Conservation (phyloP, 1,284 basidiomycete species). For the Moesziomyces sp. region DNA sequence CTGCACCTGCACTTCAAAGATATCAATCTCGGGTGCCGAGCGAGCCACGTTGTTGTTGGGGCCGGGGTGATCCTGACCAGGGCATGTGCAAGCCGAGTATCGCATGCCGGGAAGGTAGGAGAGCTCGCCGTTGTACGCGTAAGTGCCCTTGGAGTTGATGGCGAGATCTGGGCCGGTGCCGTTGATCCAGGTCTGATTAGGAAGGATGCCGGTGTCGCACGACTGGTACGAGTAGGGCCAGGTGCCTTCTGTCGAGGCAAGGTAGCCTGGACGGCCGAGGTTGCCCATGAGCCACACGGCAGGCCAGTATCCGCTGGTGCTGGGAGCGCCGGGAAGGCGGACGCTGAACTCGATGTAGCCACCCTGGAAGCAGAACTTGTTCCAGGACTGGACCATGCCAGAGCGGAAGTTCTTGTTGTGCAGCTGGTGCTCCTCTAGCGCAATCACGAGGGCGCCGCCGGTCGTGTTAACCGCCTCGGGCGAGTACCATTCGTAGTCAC, state of each 20-base stretch:
- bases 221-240: slow-evolving; percentile 69
- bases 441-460: slow-evolving; percentile 55
- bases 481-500: slow-evolving; percentile 68
- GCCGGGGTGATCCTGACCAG: slow-evolving; percentile 60
- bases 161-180: slow-evolving; percentile 53
- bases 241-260: slow-evolving; percentile 63
- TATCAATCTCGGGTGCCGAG: slow-evolving; percentile 66
- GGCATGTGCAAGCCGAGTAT: slow-evolving; percentile 59
- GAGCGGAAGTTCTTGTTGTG: slow-evolving; percentile 65
- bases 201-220: slow-evolving; percentile 65
- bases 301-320: slow-evolving; percentile 71
- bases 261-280: slow-evolving; percentile 64
- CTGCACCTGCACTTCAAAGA: slow-evolving; percentile 72
- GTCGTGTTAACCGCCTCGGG: slow-evolving; percentile 64
- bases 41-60: slow-evolving; percentile 63
- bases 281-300: slow-evolving; percentile 66
- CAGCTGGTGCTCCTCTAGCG: slow-evolving; percentile 48
- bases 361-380: slow-evolving; percentile 68
- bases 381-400: slow-evolving; percentile 67
- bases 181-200: slow-evolving; percentile 57
- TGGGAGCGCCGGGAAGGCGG: slow-evolving; percentile 53
- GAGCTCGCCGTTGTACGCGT: slow-evolving; percentile 59
- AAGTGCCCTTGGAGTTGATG: slow-evolving; percentile 26
- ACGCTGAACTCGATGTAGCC: slow-evolving; percentile 64
- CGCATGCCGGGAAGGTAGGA: slow-evolving; percentile 64